phyloP scores from a whole-genome alignment of 768 basidiomycete genomes.

The Boletus sp. region DNA sequence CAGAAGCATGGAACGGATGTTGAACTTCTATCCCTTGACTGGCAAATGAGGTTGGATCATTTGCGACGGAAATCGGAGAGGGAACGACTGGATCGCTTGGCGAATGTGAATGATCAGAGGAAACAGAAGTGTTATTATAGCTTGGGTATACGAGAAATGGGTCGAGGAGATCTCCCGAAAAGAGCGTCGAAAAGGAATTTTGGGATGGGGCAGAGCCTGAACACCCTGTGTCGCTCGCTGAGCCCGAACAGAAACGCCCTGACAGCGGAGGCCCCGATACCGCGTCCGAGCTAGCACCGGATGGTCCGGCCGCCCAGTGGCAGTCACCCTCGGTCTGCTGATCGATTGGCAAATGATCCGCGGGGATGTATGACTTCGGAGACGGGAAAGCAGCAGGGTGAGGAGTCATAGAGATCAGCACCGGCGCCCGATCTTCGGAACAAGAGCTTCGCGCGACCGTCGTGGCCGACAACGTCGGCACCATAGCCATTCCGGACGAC shows the following conservation, averaged over 20 bases:
- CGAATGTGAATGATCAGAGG: conserved; percentile 33
- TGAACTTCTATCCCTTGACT: conserved; percentile 22
- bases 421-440: conserved; percentile 18
- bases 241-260: conserved; percentile 21
- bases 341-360: conserved; percentile 30
- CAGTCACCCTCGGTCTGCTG: conserved; percentile 22
- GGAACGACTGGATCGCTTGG: conserved; percentile 25
- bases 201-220: conserved; percentile 33
- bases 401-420: conserved; percentile 19
- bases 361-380: conserved; percentile 29
- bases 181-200: conserved; percentile 39
- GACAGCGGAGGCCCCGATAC: conserved; percentile 20
- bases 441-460: conserved; percentile 22
- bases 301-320: conserved; percentile 20
- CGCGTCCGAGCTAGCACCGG: conserved; percentile 13
- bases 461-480: conserved; percentile 22
- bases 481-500: conserved; percentile 16
- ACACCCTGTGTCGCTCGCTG: conserved; percentile 22
- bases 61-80: conserved; percentile 24
- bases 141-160: conserved; percentile 43
- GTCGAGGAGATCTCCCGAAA: conserved; percentile 42
- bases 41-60: conserved; percentile 28
- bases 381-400: conserved; percentile 25
- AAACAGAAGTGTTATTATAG: conserved; percentile 33
- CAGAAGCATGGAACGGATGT: conserved; percentile 24